A percentile compares a stretch with the other conserved stretches of the same genome.
phyloP scores from a whole-genome alignment of 2,329 filamentous ascomycete genomes.

The Pseudocercospora musae region DNA sequence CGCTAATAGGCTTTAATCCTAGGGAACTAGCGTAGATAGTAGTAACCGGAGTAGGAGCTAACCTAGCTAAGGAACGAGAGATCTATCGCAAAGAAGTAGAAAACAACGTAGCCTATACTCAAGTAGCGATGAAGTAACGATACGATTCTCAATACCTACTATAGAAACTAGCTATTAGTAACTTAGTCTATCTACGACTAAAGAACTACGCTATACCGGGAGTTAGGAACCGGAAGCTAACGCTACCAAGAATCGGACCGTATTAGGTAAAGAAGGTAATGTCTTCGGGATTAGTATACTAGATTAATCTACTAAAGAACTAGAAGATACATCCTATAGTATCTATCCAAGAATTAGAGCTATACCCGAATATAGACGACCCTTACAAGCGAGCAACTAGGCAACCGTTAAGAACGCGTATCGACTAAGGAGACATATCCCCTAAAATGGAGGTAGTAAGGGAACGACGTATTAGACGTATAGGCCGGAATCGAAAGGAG shows the following conservation, averaged over 20 bases:
- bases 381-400: not conserved
- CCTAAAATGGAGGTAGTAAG: not conserved
- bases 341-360: constrained; percentile 4
- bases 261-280: constrained; percentile 1
- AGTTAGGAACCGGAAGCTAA: constrained; percentile 2
- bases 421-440: not conserved
- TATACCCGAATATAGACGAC: not conserved
- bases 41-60: not conserved
- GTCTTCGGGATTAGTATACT: not conserved
- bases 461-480: not conserved
- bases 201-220: not conserved
- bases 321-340: constrained; percentile 6
- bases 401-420: not conserved
- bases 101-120: not conserved
- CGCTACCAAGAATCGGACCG: not conserved
- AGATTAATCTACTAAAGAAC: constrained; percentile 4
- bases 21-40: no score
- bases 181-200: constrained; percentile 1
- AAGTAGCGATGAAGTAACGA: constrained; percentile 3
- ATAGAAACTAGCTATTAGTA: not conserved
- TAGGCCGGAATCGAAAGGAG: not conserved
- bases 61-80: not conserved
- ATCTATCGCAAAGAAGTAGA: not conserved
- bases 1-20: no score
- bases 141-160: not conserved